A percentile compares a stretch with the other conserved stretches of the same genome.
Evolutionary conservation across 2,329 filamentous ascomycete genomes (phyloP).

Genomic region (Paecilomyces variotii): DNA sequence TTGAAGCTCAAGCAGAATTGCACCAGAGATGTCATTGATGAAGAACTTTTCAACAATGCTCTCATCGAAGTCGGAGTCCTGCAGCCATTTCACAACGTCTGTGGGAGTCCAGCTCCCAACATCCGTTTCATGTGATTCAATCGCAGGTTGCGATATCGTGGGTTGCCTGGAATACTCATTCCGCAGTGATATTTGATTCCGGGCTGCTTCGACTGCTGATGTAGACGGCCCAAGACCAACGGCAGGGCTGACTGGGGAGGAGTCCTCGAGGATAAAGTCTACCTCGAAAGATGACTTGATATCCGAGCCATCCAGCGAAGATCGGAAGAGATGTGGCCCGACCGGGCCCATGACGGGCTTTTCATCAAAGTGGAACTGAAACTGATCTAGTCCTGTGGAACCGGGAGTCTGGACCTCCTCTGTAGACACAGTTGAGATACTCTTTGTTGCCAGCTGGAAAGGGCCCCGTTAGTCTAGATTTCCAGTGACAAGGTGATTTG

Average conservation of each 20-base stretch:
- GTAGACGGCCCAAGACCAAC: constrained; percentile 5
- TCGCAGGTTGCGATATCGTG: constrained; percentile 7
- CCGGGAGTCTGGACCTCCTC: constrained; percentile 75
- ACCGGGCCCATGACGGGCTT: constrained; percentile 68
- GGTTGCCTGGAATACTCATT: background rate
- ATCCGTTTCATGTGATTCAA: constrained; percentile 16
- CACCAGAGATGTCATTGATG: constrained; percentile 84
- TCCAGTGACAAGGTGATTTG: background rate
- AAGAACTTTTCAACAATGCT: constrained; percentile 75
- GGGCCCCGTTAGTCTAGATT: background rate
- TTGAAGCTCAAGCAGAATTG: constrained; percentile 81
- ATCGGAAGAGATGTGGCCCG: constrained; percentile 81
- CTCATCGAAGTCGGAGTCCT: constrained; percentile 69
- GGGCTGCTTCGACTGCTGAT: constrained; percentile 8
- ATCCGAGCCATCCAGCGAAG: constrained; percentile 26
- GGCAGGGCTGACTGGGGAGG: constrained; percentile 6
- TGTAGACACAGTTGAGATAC: constrained; percentile 79
- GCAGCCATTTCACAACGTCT: constrained; percentile 57
- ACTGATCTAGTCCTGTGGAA: constrained; percentile 54
- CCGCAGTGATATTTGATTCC: constrained; percentile 15
- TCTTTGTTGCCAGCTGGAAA: constrained; percentile 58
- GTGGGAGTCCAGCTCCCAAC: constrained; percentile 20
- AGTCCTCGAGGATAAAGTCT: constrained; percentile 11
- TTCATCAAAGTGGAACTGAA: constrained; percentile 52
- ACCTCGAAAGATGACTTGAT: constrained; percentile 10